Base-by-base conservation (phyloP, 257 asterid genomes). In the Solanum habrochaites region DNA sequence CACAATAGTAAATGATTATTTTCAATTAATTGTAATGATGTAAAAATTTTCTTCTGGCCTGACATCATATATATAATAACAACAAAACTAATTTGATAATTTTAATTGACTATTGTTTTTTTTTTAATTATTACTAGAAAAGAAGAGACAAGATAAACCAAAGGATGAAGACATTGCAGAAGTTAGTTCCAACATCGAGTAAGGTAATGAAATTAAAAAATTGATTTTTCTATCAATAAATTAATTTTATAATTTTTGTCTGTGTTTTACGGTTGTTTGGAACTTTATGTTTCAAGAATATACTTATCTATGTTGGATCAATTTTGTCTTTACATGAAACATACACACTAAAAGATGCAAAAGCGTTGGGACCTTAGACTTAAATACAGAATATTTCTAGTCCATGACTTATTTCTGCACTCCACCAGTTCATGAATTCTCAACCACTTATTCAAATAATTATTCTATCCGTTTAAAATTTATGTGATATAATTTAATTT, bases 121-220 rank as follows among this genome's bases (percentile, higher is more conserved):
- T 4, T 35, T 62, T 84, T 47, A 6, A 27, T 23, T 88, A 56
- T 45, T 87, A 87, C 43, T 89, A 94, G 96, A 94, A 95, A 93
- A 92, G 99, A 91, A 97, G 99, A 87, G 98, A 97, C 93, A 97
- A 90, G 90, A 97, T 97, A 74, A 97, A 95, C 87, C 93, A 97
- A 88, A 91, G 95, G 90, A 94, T 97, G 98, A 94, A 92, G 94
- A 93, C 98, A 67, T 75, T 97, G 92, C 98, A 94, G 92, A 97
- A 93, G 91, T 58, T 97, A 97, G 98, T 97, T 91, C 99, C 99
- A 47, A 94, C 93, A 91, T 94, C 98, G 90, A 97, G 95, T 91
- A 95, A 95, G 99, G 99, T 95, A 91, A 37, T 72, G 29, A 13
- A 32, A 49, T 83, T 64, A 31, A 82, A 5, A 56, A 23, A 73